Evolutionary conservation across 176 grass and related monocot species (phyloP), one percentile per base, ranked within the genome.

Genomic region (Alloteropsis semialata): DNA sequence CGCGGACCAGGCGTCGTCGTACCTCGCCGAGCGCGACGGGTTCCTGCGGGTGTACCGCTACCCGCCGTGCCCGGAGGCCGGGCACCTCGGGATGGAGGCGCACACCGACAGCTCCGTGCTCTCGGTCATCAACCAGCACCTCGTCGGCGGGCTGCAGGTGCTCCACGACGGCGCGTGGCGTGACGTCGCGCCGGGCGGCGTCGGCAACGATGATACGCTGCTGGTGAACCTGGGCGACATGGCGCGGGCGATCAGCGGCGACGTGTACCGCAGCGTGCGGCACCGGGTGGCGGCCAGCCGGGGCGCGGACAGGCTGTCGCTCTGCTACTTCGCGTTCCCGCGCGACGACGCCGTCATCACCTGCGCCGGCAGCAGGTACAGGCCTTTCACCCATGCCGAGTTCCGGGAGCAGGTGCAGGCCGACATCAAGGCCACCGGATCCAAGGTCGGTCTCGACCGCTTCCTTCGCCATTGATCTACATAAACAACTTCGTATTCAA

Each of bases 41-140:
- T 84, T 79, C 1, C 80, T 98, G 37, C 92, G 95, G 10, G 71
- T 87, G 9, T 98, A 98, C 45, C 86, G 95, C 5, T 98, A 98
- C 77, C 95, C 95, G 1, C 69, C 79, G 17, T 91, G 84, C n/a
- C 72, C 86, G 15, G 37, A 55, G 3, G 1, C n/a, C 4, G 10
- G 14, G 30, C 48, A 56, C 58, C 36, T 95, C 29, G 95, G 90
- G 1, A 98, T 98, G 95, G 92, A 89, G 64, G 43, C 90, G 1
- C 95, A 98, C 84, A 98, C 90, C 1, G 95, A 98, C 48, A 98
- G 95, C 84, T 95, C 92, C 22, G 84, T 95, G 5, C 75, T 98
- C 12, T 89, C 95, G 17, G 81, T 98, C 77, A 65, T 98, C 36
- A 84, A 73, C 84, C 69, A 86, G 60, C 90, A 93, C 68, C 44